phyloP scores from a whole-genome alignment of 495 filamentous ascomycete genomes.

The Choiromyces venosus region DNA sequence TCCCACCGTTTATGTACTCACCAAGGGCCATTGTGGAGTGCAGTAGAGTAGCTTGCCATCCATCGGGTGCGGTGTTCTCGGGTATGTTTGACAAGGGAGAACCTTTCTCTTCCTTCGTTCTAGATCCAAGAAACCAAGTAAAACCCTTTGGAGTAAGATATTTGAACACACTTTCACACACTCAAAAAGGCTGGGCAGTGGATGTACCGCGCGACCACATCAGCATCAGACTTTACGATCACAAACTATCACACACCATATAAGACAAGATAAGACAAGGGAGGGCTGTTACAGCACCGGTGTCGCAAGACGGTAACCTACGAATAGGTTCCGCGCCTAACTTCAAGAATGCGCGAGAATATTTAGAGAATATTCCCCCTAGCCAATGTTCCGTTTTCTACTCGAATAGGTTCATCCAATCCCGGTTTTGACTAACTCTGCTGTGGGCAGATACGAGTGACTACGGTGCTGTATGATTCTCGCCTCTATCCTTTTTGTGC shows the following conservation, averaged over 20 bases:
- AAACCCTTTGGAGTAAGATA: not conserved
- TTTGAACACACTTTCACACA: not conserved
- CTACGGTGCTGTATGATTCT: slow-evolving; percentile 1
- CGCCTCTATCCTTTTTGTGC: slow-evolving; percentile 1
- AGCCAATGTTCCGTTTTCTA: slow-evolving; percentile 3
- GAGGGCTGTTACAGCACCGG: not conserved
- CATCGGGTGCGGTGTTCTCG: not conserved
- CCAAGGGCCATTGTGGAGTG: not conserved
- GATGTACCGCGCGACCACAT: not conserved
- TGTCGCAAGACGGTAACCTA: slow-evolving; percentile 1
- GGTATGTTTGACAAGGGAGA: not conserved
- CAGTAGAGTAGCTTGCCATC: not conserved
- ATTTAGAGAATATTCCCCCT: not conserved
- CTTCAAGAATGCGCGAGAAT: not conserved
- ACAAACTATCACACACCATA: not conserved
- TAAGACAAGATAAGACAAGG: not conserved
- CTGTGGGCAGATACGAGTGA: slow-evolving; percentile 23
- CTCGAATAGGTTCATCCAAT: slow-evolving; percentile 9
- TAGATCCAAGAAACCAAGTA: not conserved
- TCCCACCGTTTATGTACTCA: not conserved
- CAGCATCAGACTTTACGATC: not conserved
- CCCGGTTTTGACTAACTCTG: slow-evolving; percentile 22
- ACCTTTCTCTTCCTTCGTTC: not conserved
- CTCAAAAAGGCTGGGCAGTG: not conserved
- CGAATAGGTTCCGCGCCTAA: not conserved